Evolutionary conservation across 1,284 basidiomycete species (phyloP), one percentile per base, ranked within the genome.

Genomic region (Earliella scabrosa): DNA sequence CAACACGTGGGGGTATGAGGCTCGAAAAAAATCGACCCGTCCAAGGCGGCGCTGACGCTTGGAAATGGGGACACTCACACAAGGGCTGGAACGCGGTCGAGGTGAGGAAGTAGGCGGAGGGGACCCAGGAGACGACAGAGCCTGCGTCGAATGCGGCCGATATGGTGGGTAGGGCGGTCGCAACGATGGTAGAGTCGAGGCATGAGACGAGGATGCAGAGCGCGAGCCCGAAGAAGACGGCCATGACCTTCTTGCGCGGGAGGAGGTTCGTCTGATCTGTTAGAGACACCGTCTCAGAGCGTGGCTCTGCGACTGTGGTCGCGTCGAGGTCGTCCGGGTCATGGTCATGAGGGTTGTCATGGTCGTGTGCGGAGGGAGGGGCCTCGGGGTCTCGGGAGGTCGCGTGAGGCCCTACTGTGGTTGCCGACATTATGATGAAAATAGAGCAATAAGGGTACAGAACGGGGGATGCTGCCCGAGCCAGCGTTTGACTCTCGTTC

Each of bases 201-300:
- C 81, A 77, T 0, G 81, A 76, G 27, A 88, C 77, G 14, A 85
- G 70, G 41, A 81, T 80, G 56, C 85, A 85, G 24, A 89, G 75
- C 5, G 83, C 76, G 26, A 90, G 75, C 8, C 87, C 82, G 2
- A 77, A 66, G 60, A 90, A 88, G 7, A 88, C 81, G 10, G 83
- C 74, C 16, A 90, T 70, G 36, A 91, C 77, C 65, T 86, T 87
- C 59, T 76, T 80, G 67, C 83, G 81, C 0, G 90, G 90, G 4
- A 92, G 78, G 20, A 90, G 77, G 65, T 90, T 91, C 14, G 89
- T 92, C 71, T 92, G 90, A 72, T 92, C 90, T 5, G 85, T 85
- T 45, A 92, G 50, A 7, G 63, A 63, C 26, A 66, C 54, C 1
- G 47, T 52, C 44, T 62, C 57, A 2, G 60, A 59, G 6, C 58